Evolutionary conservation across 2,329 filamentous ascomycete species (phyloP), one percentile per base, ranked within the genome.

Genomic region (Penicillium italicum): DNA sequence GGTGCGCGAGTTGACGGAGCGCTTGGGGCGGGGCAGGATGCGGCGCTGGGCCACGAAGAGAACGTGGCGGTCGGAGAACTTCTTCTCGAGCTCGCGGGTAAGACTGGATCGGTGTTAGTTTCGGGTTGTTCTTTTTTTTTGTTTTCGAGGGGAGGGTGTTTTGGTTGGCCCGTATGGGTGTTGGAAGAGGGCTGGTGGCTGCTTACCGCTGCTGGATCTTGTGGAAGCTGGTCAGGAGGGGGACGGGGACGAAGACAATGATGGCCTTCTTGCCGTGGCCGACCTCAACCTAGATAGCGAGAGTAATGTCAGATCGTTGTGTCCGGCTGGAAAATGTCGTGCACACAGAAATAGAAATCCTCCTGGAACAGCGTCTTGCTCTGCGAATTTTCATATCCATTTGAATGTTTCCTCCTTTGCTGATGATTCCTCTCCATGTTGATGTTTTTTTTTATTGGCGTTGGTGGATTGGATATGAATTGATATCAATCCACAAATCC

Each of bases 211-310:
- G 94, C 87, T 99, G 94, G 78, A 96, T 91, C 78, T 94, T 92
- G 90, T 97, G 94, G 91, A 97, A 99, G 79, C 90, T 90, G 80
- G 88, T 84, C 79, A 99, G 91, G 81, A 95, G 91, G 82, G 94
- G 94, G 80, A 99, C 94, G 79, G 94, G 94, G 86, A 99, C 94
- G 90, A 99, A 99, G 90, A 99, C 96, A 86, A 96, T 93, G 85
- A 99, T 94, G 78, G 94, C 94, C 89, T 97, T 99, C 88, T 96
- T 96, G 88, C 94, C 94, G 85, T 97, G 92, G 85, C 94, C 94
- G 83, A 97, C 93, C 86, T 99, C 94, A 85, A 99, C 94, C 94
- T 99, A 76, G 2, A 53, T 72, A 76, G 76, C 75, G 78, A 74
- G 48, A 51, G 51, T 44, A 54, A 62, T 59, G 68, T 73, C 63